Evolutionary conservation across 306 rosid species (phyloP), one percentile per base, ranked within the genome.

Genomic region (Fragaria ananassa): DNA sequence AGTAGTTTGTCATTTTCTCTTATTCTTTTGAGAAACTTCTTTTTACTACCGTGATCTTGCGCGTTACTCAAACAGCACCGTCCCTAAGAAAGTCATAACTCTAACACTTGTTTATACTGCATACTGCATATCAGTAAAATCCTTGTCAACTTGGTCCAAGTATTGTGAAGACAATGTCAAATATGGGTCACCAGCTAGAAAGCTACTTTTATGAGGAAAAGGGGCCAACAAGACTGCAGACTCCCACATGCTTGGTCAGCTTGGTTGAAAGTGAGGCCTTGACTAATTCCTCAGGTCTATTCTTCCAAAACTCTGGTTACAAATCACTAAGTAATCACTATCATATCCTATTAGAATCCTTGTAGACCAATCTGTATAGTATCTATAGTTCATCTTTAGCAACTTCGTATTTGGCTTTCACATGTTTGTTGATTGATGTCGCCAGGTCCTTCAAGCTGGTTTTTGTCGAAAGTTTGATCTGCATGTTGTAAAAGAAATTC

Each of bases 371-470:
- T 78, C 51, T 3, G 45, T 45, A 42, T 76, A 27, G 75, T 21
- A 60, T 41, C 90, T 92, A 95, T 70, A 95, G 76, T 81, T 95
- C 99, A 78, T 89, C 97, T 87, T 86, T 92, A 18, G 19, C 29
- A 14, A 56, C 83, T 47, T 85, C 78, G 74, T 76, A 81, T 71
- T 88, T 87, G 58, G 77, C 84, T 77, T 85, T 92, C 77, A 91
- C 67, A 80, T 83, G 84, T 78, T 82, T 89, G 81, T 80, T 88
- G 88, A 95, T 85, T 75, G 93, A 85, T 47, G 85, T 76, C 8
- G 92, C 97, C 87, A 95, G 76, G 66, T 95, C 97, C 88, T 92
- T 95, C 90, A 95, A 88, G 81, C 89, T 79, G 39, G 88, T 85
- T 74, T 91, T 95, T 34, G 96, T 82, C 63, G 90, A 83, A 66